A percentile compares a stretch with the other conserved stretches of the same genome.
Evolutionary conservation across 805 yeast genomes (phyloP).

Genomic region (Isabelozyma pseudorhagii): DNA sequence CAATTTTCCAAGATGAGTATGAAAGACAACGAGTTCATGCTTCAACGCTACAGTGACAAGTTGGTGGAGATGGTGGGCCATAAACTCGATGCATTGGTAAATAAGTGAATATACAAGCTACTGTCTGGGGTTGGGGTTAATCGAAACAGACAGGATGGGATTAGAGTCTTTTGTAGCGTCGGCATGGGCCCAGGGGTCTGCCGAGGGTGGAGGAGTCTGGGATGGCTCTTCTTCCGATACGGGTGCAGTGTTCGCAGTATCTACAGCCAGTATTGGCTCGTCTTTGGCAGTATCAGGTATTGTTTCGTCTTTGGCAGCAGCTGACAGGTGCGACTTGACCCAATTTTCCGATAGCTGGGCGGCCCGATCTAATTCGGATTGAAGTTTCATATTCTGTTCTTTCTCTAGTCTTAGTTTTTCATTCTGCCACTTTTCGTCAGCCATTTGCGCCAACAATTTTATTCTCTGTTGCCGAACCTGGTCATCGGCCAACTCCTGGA

Average conservation of each 20-base stretch:
- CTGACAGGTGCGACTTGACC: background rate
- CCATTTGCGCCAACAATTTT: conserved; percentile 47
- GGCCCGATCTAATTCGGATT: conserved; percentile 27
- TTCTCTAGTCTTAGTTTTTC: conserved; percentile 34
- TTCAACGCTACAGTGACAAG: conserved; percentile 38
- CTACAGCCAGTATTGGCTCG: no score
- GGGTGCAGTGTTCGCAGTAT: conserved; percentile 34
- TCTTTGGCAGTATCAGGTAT: no score
- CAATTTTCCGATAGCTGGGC: conserved; percentile 12
- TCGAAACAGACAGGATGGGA: conserved; percentile 36
- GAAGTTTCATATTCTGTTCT: conserved; percentile 27
- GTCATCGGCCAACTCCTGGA: conserved; percentile 61
- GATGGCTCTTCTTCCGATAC: conserved; percentile 9
- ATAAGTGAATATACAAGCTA: conserved; percentile 3
- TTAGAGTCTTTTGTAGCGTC: conserved; percentile 12
- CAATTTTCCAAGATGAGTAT: conserved; percentile 9
- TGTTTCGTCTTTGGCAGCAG: no score
- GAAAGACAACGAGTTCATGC: conserved; percentile 17
- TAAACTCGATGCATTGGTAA: conserved; percentile 15
- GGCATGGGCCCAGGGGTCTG: conserved; percentile 4
- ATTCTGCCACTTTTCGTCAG: conserved; percentile 38
- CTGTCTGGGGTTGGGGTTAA: conserved; percentile 39
- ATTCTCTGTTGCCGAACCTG: conserved; percentile 52
- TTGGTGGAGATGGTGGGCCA: conserved; percentile 25
- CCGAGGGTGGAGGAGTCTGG: background rate